Percentiles rank a stretch among this genome's conserved stretches.
These are phyloP conservation scores for Neocucurbitaria cava DNA, from an alignment of 2,329 filamentous ascomycete species.

Conservation along the genomic window DNA sequence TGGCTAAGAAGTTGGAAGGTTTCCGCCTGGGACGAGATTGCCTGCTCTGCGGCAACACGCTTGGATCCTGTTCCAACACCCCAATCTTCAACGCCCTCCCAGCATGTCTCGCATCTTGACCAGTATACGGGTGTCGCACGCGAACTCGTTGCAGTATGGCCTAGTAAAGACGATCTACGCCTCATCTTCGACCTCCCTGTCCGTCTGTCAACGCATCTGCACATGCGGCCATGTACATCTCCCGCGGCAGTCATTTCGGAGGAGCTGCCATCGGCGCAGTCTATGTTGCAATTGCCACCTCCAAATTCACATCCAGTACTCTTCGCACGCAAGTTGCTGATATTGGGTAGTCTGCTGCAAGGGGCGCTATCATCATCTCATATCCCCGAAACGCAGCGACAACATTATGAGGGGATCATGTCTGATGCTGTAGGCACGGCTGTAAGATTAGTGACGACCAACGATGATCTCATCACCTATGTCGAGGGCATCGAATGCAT, in stretches of 20 bases:
- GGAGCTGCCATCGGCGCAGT: constrained; percentile 31
- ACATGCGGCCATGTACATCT: constrained; percentile 49
- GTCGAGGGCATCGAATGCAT: constrained; percentile 55
- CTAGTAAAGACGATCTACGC: constrained; percentile 48
- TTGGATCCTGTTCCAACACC: background rate
- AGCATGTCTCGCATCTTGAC: background rate
- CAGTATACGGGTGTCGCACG: constrained; percentile 27
- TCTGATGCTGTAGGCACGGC: constrained; percentile 38
- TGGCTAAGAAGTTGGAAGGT: background rate
- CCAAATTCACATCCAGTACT: constrained; percentile 39
- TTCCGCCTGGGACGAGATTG: background rate
- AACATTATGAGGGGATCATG: constrained; percentile 35
- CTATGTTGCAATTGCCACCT: constrained; percentile 40
- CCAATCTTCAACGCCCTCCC: background rate
- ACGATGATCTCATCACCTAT: constrained; percentile 48
- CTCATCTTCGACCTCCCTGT: constrained; percentile 44
- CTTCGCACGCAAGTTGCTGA: constrained; percentile 43
- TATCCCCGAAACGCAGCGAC: constrained; percentile 19
- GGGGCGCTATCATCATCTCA: constrained; percentile 4
- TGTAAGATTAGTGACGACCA: constrained; percentile 41
- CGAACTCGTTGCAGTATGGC: constrained; percentile 50
- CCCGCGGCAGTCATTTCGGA: constrained; percentile 27
- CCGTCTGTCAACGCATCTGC: constrained; percentile 42
- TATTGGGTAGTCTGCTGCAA: constrained; percentile 41
- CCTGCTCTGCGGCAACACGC: background rate